Evolutionary conservation across 805 yeast genomes (phyloP).

Genomic region (Kazachstania martiniae): DNA sequence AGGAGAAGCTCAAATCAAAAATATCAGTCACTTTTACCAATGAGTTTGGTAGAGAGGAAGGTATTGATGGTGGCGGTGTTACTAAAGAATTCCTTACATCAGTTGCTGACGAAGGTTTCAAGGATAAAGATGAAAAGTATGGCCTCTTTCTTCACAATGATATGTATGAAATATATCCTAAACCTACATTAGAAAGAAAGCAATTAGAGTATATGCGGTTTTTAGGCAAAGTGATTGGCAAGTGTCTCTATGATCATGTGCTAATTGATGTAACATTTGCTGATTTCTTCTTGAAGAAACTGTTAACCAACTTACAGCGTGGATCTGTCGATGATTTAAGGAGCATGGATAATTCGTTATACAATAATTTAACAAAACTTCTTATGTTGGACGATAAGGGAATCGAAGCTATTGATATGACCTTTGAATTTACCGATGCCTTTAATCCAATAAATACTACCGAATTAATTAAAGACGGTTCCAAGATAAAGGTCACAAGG

Average conservation of each 20-base stretch:
- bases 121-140: slow-evolving; percentile 20
- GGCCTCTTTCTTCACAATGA: slow-evolving; percentile 34
- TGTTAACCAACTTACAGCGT: slow-evolving; percentile 33
- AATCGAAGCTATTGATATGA: slow-evolving; percentile 43
- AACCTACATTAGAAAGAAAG: slow-evolving; percentile 14
- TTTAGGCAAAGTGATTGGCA: slow-evolving; percentile 77
- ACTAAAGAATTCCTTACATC: slow-evolving; percentile 83
- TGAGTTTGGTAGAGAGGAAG: slow-evolving; percentile 66
- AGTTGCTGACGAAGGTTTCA: slow-evolving; percentile 59
- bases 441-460: slow-evolving; percentile 33
- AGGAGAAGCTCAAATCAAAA: slow-evolving; percentile 45
- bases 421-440: slow-evolving; percentile 51
- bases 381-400: slow-evolving; percentile 44
- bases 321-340: slow-evolving; percentile 68
- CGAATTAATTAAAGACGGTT: slow-evolving; percentile 55
- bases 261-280: slow-evolving; percentile 78
- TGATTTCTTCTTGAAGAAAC: slow-evolving; percentile 67
- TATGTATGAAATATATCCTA: slow-evolving; percentile 61
- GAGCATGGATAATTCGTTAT: slow-evolving; percentile 58
- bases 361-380: slow-evolving; percentile 52
- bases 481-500: slow-evolving; percentile 41
- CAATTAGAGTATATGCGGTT: slow-evolving; percentile 38
- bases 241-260: slow-evolving; percentile 75
- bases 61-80: slow-evolving; percentile 95
- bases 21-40: slow-evolving; percentile 59